Evolutionary conservation across 352 stramenopile genomes (phyloP), one percentile per base, ranked within the genome.

Genomic region (Hyaloperonospora arabidopsidis): DNA sequence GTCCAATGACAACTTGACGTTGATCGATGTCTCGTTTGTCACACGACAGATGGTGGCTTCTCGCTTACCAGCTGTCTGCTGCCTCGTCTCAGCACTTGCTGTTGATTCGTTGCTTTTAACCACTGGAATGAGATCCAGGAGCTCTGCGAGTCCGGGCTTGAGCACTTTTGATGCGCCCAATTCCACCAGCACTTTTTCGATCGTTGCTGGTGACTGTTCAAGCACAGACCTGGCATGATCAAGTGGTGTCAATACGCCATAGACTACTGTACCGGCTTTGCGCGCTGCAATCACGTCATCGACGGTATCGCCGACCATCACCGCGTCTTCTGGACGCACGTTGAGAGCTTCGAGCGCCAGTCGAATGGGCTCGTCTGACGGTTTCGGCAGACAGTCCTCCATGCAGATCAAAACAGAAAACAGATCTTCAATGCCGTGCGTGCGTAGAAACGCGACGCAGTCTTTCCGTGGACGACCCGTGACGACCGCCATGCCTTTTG

Each of bases 281-380:
- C 87, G 68, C 8, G 82, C 94, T 1, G 95, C 89, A 18, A 81
- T 59, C 56, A 98, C 89, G 65, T 98, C 95, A 64, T 98, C 95
- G 5, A 97, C 93, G 5, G 95, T 98, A 71, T 98, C 95, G 10
- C 95, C 95, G 5, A 98, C 74, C 79, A 98, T 97, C 40, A 86
- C 74, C 0, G 87, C 89, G 46, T 89, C 60, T 19, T 69, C 58
- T 0, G 92, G 71, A 14, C 75, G 52, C 6, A 97, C 72, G 15
- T 67, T 70, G n/a, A 98, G 70, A 7, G 74, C 67, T 52, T 96
- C 79, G 32, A 95, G 85, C 38, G 85, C 90, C 40, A 91, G 62
- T 19, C 64, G 39, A 28, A 98, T 79, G 0, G 93, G 91, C 61
- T 91, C 89, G 1, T 94, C 90, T 51, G 95, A 92, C 14, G 95